Evolutionary conservation across 2,329 filamentous ascomycete species (phyloP).

Genomic region (Aspergillus calidoustus): DNA sequence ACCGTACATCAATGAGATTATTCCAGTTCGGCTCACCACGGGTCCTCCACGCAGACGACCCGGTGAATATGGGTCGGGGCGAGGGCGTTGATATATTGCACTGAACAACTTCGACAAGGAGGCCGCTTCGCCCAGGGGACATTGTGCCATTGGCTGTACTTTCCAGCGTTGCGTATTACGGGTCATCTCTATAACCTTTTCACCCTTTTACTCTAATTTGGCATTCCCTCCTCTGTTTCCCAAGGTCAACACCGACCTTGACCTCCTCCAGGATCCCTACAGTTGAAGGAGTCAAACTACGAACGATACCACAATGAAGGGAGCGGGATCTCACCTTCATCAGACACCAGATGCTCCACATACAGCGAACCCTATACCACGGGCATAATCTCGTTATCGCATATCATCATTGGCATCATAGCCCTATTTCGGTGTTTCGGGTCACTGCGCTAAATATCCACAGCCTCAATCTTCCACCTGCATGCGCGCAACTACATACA

Average conservation of each 20-base stretch:
- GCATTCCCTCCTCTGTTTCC: background rate
- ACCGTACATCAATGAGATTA: constrained; percentile 50
- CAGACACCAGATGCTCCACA: background rate
- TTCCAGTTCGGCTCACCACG: constrained; percentile 39
- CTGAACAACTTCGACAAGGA: background rate
- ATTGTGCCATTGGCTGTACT: background rate
- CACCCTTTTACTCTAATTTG: background rate
- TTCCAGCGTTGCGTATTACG: background rate
- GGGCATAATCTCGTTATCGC: background rate
- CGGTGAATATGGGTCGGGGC: constrained; percentile 37
- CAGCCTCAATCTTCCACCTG: background rate
- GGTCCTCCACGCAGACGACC: constrained; percentile 34
- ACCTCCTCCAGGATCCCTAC: background rate
- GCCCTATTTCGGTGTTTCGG: constrained; percentile 1
- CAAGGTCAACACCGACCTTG: background rate
- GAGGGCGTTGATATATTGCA: constrained; percentile 13
- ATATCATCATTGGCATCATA: background rate
- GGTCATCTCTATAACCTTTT: background rate
- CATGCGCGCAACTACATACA: background rate
- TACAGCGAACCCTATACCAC: background rate
- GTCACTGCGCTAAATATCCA: background rate
- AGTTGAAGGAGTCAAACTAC: background rate
- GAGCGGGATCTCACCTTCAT: background rate
- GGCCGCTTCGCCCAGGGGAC: background rate
- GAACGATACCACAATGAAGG: background rate